Percentiles rank a stretch among this genome's conserved stretches.
Evolutionary conservation across 73 alveolate genomes (phyloP).

Genomic region (Paramecium sonneborni): DNA sequence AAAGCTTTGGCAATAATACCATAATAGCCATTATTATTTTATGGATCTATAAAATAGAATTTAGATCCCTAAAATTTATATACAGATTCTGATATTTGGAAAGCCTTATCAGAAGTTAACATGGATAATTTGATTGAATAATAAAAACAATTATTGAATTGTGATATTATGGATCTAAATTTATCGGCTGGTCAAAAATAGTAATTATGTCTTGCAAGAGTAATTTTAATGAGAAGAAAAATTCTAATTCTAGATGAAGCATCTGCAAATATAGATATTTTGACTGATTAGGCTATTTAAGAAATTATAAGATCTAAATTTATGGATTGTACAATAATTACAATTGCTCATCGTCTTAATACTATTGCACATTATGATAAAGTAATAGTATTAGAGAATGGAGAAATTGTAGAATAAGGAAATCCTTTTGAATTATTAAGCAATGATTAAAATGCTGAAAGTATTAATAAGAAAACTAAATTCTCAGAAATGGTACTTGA

Average conservation of each 20-base stretch:
- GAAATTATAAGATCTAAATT: constrained; percentile 70
- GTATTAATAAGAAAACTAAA: neutral
- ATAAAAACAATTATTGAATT: constrained; percentile 74
- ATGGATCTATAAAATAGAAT: constrained; percentile 60
- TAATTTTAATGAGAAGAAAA: constrained; percentile 73
- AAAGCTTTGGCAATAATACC: constrained; percentile 70
- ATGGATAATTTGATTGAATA: constrained; percentile 70
- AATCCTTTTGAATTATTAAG: constrained; percentile 67
- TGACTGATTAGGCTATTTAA: constrained; percentile 70
- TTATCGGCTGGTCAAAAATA: constrained; percentile 81
- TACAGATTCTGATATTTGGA: constrained; percentile 63
- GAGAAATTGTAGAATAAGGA: constrained; percentile 72
- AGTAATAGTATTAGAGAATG: constrained; percentile 76
- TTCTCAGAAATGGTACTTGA: constrained; percentile 27
- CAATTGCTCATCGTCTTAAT: constrained; percentile 80
- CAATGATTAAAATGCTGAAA: neutral
- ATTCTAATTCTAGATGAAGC: constrained; percentile 85
- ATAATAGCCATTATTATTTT: constrained; percentile 61
- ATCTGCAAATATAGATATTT: constrained; percentile 79
- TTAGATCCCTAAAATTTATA: constrained; percentile 66
- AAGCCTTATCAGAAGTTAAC: constrained; percentile 77
- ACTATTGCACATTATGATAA: constrained; percentile 80
- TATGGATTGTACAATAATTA: constrained; percentile 73
- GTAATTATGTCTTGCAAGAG: constrained; percentile 79
- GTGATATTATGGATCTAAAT: constrained; percentile 69